Percentiles rank a stretch among this genome's conserved stretches.
These are phyloP conservation scores for Hyphodiscus sp. DNA, from an alignment of 2,329 filamentous ascomycete genomes.

Conservation along the genomic window DNA sequence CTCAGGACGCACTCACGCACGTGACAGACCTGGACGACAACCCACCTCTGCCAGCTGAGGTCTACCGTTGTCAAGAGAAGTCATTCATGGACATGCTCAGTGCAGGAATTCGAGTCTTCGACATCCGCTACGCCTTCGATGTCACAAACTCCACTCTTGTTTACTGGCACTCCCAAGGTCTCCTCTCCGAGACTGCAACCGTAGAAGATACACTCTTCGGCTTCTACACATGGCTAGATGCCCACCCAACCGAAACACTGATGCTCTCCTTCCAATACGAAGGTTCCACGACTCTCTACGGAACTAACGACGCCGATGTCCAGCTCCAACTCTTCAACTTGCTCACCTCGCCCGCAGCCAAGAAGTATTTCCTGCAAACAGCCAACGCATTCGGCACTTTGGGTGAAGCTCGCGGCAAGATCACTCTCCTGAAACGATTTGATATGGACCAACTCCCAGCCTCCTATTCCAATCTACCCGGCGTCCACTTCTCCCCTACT, in stretches of 20 bases:
- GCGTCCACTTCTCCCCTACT: constrained; percentile 39
- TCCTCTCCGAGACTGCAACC: constrained; percentile 38
- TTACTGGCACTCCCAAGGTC: constrained; percentile 42
- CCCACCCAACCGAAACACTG: constrained; percentile 39
- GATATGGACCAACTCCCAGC: constrained; percentile 42
- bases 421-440: constrained; percentile 82
- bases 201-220: constrained; percentile 40
- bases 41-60: constrained; percentile 22
- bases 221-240: constrained; percentile 42
- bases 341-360: constrained; percentile 35
- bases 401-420: constrained; percentile 70
- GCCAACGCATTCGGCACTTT: constrained; percentile 45
- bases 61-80: constrained; percentile 38
- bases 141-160: constrained; percentile 38
- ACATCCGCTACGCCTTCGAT: constrained; percentile 44
- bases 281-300: constrained; percentile 29
- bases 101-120: constrained; percentile 43
- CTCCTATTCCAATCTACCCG: constrained; percentile 35
- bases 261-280: constrained; percentile 44
- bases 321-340: constrained; percentile 34
- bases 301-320: constrained; percentile 30
- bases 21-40: constrained; percentile 36
- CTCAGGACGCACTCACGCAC: constrained; percentile 34
- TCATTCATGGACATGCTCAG: constrained; percentile 36
- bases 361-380: constrained; percentile 34